phyloP scores from a whole-genome alignment of 1,139 yeast genomes.

The Blastobotrys serpentis region DNA sequence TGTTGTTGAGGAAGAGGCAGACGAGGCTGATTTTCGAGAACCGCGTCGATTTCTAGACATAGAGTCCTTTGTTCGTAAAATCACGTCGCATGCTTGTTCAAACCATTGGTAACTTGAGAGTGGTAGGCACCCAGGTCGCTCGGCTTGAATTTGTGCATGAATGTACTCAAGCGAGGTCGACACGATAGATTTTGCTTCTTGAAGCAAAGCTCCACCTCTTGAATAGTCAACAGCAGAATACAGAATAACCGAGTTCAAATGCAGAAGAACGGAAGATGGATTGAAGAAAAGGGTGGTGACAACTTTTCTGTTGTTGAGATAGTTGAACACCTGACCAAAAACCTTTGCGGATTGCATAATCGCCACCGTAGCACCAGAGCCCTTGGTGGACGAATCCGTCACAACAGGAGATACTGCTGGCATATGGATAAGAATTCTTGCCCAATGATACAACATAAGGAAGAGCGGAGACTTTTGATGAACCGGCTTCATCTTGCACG shows the following conservation, averaged over 20 bases:
- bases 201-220: constrained; percentile 77
- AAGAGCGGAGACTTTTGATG: constrained; percentile 59
- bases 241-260: constrained; percentile 69
- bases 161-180: constrained; percentile 29
- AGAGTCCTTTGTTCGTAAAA: constrained; percentile 19
- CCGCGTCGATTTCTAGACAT: constrained; percentile 12
- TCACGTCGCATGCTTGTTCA: constrained; percentile 30
- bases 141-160: constrained; percentile 29
- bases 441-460: constrained; percentile 70
- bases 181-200: constrained; percentile 54
- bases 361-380: constrained; percentile 61
- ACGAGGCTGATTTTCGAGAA: constrained; percentile 8
- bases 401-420: constrained; percentile 21
- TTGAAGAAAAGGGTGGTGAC: constrained; percentile 65
- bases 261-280: constrained; percentile 64
- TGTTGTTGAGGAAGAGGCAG: too few species aligned
- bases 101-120: constrained; percentile 27
- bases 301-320: constrained; percentile 45
- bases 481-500: constrained; percentile 34
- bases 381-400: constrained; percentile 28
- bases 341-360: constrained; percentile 75
- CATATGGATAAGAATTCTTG: constrained; percentile 73
- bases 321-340: constrained; percentile 57
- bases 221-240: constrained; percentile 80
- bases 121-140: constrained; percentile 31